Evolutionary conservation across 2,329 filamentous ascomycete species (phyloP).

Genomic region (Periconia digitata): DNA sequence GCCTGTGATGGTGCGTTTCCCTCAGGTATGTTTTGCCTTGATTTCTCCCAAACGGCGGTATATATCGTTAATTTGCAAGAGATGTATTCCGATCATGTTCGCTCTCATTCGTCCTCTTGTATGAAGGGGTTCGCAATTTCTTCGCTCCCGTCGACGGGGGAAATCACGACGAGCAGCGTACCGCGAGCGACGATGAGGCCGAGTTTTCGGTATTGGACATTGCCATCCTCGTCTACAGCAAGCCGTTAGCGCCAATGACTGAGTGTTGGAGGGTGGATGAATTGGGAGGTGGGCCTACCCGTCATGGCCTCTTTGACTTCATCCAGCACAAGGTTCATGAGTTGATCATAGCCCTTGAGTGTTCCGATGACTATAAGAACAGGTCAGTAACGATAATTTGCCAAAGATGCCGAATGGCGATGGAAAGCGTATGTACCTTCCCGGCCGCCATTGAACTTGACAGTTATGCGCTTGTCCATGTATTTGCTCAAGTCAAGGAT

Average conservation of each 20-base stretch:
- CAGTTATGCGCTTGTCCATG: constrained; percentile 91
- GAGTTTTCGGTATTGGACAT: constrained; percentile 76
- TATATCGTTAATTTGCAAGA: not conserved
- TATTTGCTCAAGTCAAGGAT: constrained; percentile 95
- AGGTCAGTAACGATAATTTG: too few relatives aligned
- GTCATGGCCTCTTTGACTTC: constrained; percentile 88
- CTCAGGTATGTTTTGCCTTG: not conserved
- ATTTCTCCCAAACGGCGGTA: not conserved
- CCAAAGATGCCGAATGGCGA: too few relatives aligned
- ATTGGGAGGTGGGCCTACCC: constrained; percentile 63
- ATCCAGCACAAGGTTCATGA: constrained; percentile 97
- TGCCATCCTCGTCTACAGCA: constrained; percentile 89
- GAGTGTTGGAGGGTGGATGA: not conserved
- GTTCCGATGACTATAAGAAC: constrained; percentile 80
- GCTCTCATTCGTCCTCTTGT: constrained; percentile 59
- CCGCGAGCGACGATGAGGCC: constrained; percentile 87
- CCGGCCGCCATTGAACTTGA: constrained; percentile 94
- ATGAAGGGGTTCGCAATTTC: constrained; percentile 94
- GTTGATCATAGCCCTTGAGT: constrained; percentile 91
- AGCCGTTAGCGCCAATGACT: not conserved
- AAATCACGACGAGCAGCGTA: constrained; percentile 89
- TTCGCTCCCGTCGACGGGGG: constrained; percentile 90
- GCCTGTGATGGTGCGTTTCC: not conserved
- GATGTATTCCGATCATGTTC: not conserved
- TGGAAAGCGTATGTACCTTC: constrained; percentile 62